Conservation (phyloP, 2,329 filamentous ascomycete species). For the Hypoxylon sp. region DNA sequence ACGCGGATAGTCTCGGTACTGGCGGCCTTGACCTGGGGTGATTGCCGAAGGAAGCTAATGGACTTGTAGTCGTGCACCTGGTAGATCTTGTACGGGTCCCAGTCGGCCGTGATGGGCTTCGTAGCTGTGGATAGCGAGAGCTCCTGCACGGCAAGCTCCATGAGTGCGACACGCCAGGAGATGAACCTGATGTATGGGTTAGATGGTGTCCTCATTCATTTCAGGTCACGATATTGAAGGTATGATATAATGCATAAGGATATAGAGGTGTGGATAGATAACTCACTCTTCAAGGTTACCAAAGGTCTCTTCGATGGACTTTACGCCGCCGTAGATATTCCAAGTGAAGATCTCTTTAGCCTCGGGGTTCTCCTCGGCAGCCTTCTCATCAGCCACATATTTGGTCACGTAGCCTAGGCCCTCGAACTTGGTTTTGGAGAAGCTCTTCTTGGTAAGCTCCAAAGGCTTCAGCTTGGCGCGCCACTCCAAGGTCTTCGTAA, state of each 20-base stretch:
- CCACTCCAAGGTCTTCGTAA: constrained; percentile 85
- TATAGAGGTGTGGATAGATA: background rate
- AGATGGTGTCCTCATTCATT: background rate
- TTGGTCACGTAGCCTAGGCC: constrained; percentile 85
- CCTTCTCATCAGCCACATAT: constrained; percentile 68
- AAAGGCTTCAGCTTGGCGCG: constrained; percentile 81
- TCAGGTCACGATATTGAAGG: background rate
- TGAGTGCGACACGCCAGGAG: constrained; percentile 88
- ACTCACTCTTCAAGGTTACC: constrained; percentile 84
- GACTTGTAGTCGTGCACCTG: constrained; percentile 95
- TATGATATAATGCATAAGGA: background rate
- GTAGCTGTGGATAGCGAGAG: constrained; percentile 80
- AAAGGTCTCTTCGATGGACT: constrained; percentile 85
- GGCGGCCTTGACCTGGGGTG: constrained; percentile 81
- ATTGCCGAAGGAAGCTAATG: constrained; percentile 87
- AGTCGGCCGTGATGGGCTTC: constrained; percentile 77
- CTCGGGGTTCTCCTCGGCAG: constrained; percentile 52
- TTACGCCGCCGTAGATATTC: constrained; percentile 93
- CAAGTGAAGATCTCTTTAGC: constrained; percentile 81
- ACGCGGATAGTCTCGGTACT: constrained; percentile 85
- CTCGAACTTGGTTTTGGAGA: constrained; percentile 78
- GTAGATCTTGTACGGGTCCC: constrained; percentile 90
- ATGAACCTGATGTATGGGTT: constrained; percentile 76
- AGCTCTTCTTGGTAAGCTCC: constrained; percentile 74
- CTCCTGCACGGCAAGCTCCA: constrained; percentile 86